Base-by-base conservation (phyloP, 805 yeast genomes). In the Torulaspora gathmanii region DNA sequence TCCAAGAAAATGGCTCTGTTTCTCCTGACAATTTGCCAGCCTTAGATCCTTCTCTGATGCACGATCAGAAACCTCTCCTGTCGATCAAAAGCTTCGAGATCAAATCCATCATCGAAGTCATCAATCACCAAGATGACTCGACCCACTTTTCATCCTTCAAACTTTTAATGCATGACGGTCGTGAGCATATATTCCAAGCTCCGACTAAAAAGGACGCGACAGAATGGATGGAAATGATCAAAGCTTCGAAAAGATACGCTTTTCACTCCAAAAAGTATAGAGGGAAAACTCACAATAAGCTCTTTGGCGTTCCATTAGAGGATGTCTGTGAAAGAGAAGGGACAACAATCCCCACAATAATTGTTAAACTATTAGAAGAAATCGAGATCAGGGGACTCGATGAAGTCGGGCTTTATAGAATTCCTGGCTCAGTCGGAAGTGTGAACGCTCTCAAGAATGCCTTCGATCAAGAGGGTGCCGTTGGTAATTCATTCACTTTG, bases 391-490 rank as follows among this genome's bases (percentile, higher is more conserved):
- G 90, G 43, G 96, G 98, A 0, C 63, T 91, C 23, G 89, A 87
- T 53, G 97, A 90, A 60, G 86, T 87, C 43, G 98, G 98, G 13
- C 71, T 91, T 11, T 91, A 91, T 63, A 79, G 98, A 62, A 72
- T 79, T 27, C 79, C 83, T 1, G 85, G 84, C 4, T 78, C 83
- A 7, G 70, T 77, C 30, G 81, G 80, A 6, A 74, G 79, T 40
- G 78, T 79, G 36, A 75, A 78, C 41, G 67, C 73, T 4, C 64
- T 79, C 48, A 78, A 75, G 55, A 68, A 66, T 28, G 77, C 79
- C 11, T 79, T 80, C 57, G 80, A 75, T 49, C 77, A 76, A 43
- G 67, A 64, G 44, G 69, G 69, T 25, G 68, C 67, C 0, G 53
- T 57, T 3, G 77, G 77, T 25, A 67, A 64, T 31, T 65, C 64